Evolutionary conservation across 495 filamentous ascomycete genomes (phyloP).

Genomic region (Penicillium soppii): DNA sequence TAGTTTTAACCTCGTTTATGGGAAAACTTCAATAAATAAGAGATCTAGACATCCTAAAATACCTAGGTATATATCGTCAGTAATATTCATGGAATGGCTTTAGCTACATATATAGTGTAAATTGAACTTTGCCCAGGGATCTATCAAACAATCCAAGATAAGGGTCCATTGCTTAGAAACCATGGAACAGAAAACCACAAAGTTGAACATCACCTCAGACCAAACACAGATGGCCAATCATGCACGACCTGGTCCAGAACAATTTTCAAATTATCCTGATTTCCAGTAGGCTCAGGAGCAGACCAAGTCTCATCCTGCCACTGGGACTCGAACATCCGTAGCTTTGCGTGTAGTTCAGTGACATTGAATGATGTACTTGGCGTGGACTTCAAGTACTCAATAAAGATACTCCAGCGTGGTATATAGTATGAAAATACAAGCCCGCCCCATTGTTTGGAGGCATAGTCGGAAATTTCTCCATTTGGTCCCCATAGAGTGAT

Average conservation of each 20-base stretch:
- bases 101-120: too few species aligned
- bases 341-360: conserved; percentile 22
- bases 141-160: too few species aligned
- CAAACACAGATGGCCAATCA: conserved; percentile 27
- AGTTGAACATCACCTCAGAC: neutral
- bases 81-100: too few species aligned
- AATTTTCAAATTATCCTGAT: conserved; percentile 13
- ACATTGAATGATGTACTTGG: conserved; percentile 29
- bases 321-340: conserved; percentile 38
- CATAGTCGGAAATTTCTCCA: conserved; percentile 52
- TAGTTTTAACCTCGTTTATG: too few species aligned
- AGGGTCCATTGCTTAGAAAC: too few species aligned
- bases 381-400: conserved; percentile 41
- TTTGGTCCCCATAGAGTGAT: conserved; percentile 54
- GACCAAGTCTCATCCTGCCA: conserved; percentile 37
- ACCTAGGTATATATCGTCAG: too few species aligned
- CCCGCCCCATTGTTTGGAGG: conserved; percentile 50
- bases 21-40: too few species aligned
- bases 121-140: too few species aligned
- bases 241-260: conserved; percentile 16
- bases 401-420: conserved; percentile 48
- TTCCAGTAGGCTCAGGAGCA: conserved; percentile 10
- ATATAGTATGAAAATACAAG: conserved; percentile 49
- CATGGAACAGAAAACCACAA: too few species aligned
- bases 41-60: too few species aligned